Evolutionary conservation across 2,329 filamentous ascomycete genomes (phyloP).

Genomic region (Biscogniauxia mediterranea): DNA sequence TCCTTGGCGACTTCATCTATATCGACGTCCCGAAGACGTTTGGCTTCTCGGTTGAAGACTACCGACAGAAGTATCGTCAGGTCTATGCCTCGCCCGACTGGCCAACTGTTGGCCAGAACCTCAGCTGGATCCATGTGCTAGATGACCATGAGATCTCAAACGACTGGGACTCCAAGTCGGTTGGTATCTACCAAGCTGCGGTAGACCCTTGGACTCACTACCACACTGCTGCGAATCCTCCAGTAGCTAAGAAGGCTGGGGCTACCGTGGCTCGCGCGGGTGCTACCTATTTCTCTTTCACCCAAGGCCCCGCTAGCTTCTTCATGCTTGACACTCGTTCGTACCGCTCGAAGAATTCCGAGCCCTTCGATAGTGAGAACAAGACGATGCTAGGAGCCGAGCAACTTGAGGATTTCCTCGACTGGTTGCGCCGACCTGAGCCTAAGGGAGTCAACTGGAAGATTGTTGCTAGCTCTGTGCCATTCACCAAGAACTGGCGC

Average conservation of each 20-base stretch:
- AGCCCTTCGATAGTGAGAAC: conserved; percentile 56
- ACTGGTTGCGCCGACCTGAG: conserved; percentile 71
- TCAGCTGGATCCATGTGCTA: conserved; percentile 97
- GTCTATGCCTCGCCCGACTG: conserved; percentile 96
- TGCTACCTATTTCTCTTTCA: conserved; percentile 85
- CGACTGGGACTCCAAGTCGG: conserved; percentile 83
- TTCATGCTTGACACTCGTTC: conserved; percentile 92
- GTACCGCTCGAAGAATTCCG: conserved; percentile 70
- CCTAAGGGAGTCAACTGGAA: conserved; percentile 86
- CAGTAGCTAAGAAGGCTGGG: conserved; percentile 54
- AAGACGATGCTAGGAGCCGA: conserved; percentile 86
- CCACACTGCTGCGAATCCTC: conserved; percentile 81
- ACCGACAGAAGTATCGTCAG: conserved; percentile 87
- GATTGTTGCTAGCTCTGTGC: conserved; percentile 83
- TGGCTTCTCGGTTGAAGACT: conserved; percentile 70
- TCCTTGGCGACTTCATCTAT: conserved; percentile 86
- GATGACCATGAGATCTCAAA: conserved; percentile 97
- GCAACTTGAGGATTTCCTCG: conserved; percentile 77
- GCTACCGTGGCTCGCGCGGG: conserved; percentile 42
- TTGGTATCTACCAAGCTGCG: conserved; percentile 75
- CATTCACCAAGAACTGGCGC: conserved; percentile 97
- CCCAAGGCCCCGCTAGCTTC: conserved; percentile 86
- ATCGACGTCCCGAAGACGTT: conserved; percentile 83
- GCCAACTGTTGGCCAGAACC: conserved; percentile 67
- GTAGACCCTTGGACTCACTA: conserved; percentile 86